phyloP scores from a whole-genome alignment of 1,284 basidiomycete genomes.

The Peniophora sp. region DNA sequence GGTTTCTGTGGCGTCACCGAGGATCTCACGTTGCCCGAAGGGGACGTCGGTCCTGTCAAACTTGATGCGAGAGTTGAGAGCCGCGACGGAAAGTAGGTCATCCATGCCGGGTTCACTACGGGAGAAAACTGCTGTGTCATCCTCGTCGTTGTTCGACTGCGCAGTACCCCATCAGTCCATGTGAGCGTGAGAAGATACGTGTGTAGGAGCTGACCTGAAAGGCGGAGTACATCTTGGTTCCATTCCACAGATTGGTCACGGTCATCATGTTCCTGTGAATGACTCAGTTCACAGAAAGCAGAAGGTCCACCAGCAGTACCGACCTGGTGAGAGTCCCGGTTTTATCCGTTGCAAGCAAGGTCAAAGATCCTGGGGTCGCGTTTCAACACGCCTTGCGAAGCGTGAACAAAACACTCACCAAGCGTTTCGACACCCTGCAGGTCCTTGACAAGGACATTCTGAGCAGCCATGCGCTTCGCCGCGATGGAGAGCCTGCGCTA shows the following conservation, averaged over 20 bases:
- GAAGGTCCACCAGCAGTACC: no score
- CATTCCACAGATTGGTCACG: constrained; percentile 60
- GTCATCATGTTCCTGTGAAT: constrained; percentile 13
- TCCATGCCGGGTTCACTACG: constrained; percentile 47
- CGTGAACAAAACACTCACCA: constrained; percentile 19
- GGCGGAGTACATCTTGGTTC: constrained; percentile 49
- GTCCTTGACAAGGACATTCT: constrained; percentile 66
- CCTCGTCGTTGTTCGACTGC: constrained; percentile 58
- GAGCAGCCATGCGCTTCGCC: constrained; percentile 64
- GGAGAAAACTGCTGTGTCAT: constrained; percentile 40
- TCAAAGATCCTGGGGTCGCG: constrained; percentile 29
- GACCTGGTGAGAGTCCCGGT: constrained; percentile 62
- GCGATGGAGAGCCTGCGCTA: constrained; percentile 49
- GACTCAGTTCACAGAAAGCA: no score
- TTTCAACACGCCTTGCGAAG: background rate
- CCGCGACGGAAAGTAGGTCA: constrained; percentile 55
- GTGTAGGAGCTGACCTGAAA: constrained; percentile 41
- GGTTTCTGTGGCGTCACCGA: constrained; percentile 66
- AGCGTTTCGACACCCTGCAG: constrained; percentile 68
- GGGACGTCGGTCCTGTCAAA: constrained; percentile 58
- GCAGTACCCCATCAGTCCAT: constrained; percentile 1
- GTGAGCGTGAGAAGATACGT: background rate
- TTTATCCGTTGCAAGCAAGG: constrained; percentile 66
- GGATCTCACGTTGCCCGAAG: constrained; percentile 53
- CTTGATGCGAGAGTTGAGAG: constrained; percentile 61